phyloP scores from a whole-genome alignment of 1,284 basidiomycete species.

The Salmacisia buchloeana region DNA sequence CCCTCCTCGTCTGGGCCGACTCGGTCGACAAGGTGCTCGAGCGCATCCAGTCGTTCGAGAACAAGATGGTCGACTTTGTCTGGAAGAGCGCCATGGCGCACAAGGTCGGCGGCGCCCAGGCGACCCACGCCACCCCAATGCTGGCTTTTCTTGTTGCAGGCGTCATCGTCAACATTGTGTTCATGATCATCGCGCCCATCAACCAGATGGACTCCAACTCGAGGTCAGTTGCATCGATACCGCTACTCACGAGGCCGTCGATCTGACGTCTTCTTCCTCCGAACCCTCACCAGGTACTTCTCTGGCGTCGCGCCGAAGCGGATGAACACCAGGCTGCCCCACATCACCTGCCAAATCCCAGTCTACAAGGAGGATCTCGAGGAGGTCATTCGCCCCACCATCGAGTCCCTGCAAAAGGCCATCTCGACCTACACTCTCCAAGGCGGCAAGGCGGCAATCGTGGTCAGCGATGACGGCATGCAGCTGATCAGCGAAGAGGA shows the following conservation, averaged over 20 bases:
- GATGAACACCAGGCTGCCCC: slow-evolving; percentile 66
- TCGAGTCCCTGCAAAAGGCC: slow-evolving; percentile 72
- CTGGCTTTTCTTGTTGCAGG: background rate
- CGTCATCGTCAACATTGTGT: slow-evolving; percentile 54
- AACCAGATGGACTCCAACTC: slow-evolving; percentile 59
- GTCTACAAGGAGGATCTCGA: slow-evolving; percentile 63
- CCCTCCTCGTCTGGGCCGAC: slow-evolving; percentile 72
- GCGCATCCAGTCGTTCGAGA: slow-evolving; percentile 61
- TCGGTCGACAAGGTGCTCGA: slow-evolving; percentile 54
- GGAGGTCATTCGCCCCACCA: slow-evolving; percentile 61
- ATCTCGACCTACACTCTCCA: slow-evolving; percentile 80
- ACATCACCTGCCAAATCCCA: slow-evolving; percentile 70
- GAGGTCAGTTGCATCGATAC: no score
- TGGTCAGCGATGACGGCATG: slow-evolving; percentile 72
- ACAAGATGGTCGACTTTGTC: slow-evolving; percentile 71
- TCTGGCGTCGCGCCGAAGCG: slow-evolving; percentile 54
- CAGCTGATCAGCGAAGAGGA: slow-evolving; percentile 62
- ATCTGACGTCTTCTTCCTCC: no score
- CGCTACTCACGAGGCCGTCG: no score
- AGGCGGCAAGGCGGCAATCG: slow-evolving; percentile 69
- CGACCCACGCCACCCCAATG: background rate
- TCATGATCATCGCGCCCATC: slow-evolving; percentile 55
- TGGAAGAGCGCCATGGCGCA: slow-evolving; percentile 55
- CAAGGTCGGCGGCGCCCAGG: slow-evolving; percentile 2
- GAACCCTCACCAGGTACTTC: slow-evolving; percentile 54